A percentile compares a stretch with the other conserved stretches of the same genome.
Conservation (phyloP, 768 basidiomycete genomes). For the Rhizopogon sp. region DNA sequence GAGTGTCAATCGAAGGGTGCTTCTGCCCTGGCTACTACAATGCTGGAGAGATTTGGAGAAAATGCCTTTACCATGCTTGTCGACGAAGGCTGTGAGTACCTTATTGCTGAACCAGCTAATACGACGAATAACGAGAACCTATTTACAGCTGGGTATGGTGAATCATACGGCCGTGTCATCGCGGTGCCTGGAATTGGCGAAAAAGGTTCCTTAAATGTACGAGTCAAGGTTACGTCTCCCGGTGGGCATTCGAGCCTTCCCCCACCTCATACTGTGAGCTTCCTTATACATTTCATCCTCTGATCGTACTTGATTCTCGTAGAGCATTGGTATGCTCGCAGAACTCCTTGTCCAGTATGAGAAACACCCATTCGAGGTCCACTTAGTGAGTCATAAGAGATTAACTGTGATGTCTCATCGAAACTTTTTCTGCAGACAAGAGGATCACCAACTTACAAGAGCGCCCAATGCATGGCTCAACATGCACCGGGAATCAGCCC, state of each 20-base stretch:
- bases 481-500: slow-evolving; percentile 52
- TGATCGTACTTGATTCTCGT: slow-evolving; percentile 1
- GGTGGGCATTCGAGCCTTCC: slow-evolving; percentile 84
- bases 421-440: slow-evolving; percentile 35
- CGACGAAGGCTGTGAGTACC: slow-evolving; percentile 73
- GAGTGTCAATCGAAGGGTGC: slow-evolving; percentile 40
- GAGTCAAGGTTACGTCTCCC: slow-evolving; percentile 53
- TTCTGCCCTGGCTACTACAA: slow-evolving; percentile 33
- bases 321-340: slow-evolving; percentile 82
- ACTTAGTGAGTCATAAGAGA: slow-evolving; percentile 40
- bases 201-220: slow-evolving; percentile 61
- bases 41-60: slow-evolving; percentile 59
- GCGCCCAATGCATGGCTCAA: slow-evolving; percentile 61
- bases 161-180: slow-evolving; percentile 25
- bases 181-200: slow-evolving; percentile 61
- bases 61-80: slow-evolving; percentile 69
- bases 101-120: not conserved
- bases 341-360: slow-evolving; percentile 67
- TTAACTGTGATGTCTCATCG: not conserved
- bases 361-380: slow-evolving; percentile 48
- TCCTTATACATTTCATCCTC: not conserved
- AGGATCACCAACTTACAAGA: slow-evolving; percentile 53
- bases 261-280: slow-evolving; percentile 62
- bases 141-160: not conserved
- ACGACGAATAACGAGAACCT: not conserved